A percentile compares a stretch with the other conserved stretches of the same genome.
phyloP scores from a whole-genome alignment of 2,329 filamentous ascomycete species.

The Ustulina deusta region DNA sequence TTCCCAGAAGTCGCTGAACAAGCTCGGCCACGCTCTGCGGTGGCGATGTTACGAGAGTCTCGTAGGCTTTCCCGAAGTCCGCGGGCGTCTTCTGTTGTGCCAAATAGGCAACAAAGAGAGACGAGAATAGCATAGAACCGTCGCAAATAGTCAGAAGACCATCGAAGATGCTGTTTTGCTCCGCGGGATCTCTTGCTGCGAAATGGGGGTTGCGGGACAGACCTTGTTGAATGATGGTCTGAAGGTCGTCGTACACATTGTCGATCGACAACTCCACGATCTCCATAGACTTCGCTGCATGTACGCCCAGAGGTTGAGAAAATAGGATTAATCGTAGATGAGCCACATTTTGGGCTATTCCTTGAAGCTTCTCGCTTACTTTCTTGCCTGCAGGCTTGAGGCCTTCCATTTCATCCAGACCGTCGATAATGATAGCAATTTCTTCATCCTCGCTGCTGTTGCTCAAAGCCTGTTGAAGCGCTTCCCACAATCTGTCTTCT shows the following conservation, averaged over 20 bases:
- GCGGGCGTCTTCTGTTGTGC: slow-evolving; percentile 29
- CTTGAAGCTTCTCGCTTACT: slow-evolving; percentile 33
- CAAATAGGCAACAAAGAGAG: slow-evolving; percentile 33
- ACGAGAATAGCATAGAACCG: slow-evolving; percentile 29
- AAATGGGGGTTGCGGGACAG: slow-evolving; percentile 24
- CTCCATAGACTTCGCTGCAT: slow-evolving; percentile 20
- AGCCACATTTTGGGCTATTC: slow-evolving; percentile 24
- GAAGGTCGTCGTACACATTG: slow-evolving; percentile 34
- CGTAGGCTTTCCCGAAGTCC: slow-evolving; percentile 30
- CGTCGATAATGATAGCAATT: slow-evolving; percentile 34
- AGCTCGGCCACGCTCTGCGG: slow-evolving; percentile 24
- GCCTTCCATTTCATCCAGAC: slow-evolving; percentile 38
- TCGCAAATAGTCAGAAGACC: slow-evolving; percentile 27
- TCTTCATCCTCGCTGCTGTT: slow-evolving; percentile 34
- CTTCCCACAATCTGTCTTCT: slow-evolving; percentile 34
- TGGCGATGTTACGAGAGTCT: slow-evolving; percentile 27
- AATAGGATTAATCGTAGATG: slow-evolving; percentile 32
- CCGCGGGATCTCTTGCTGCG: slow-evolving; percentile 10
- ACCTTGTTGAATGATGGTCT: slow-evolving; percentile 34
- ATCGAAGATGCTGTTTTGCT: slow-evolving; percentile 31
- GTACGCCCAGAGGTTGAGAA: slow-evolving; percentile 31
- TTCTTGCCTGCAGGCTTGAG: slow-evolving; percentile 36
- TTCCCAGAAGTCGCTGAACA: slow-evolving; percentile 27
- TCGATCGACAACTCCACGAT: slow-evolving; percentile 33
- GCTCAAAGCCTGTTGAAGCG: slow-evolving; percentile 31